phyloP scores from a whole-genome alignment of 352 stramenopile genomes.

The Phytophthora ohioensis region DNA sequence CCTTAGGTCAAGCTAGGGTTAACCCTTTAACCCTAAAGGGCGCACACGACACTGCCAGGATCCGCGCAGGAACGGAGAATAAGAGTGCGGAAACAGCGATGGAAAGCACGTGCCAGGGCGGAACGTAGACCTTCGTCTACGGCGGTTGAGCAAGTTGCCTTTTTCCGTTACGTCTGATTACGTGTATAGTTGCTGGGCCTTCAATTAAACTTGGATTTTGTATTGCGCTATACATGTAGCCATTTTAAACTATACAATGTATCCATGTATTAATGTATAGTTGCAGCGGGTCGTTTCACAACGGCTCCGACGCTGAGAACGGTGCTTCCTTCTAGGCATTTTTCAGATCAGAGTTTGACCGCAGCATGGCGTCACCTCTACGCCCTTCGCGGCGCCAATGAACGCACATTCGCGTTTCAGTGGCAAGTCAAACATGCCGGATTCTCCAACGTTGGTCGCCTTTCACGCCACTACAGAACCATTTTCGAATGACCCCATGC shows the following conservation, averaged over 20 bases:
- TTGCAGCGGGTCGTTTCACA: slow-evolving; percentile 18
- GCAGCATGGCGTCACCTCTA: slow-evolving; percentile 3
- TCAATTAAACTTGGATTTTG: background rate
- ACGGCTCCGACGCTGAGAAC: slow-evolving; percentile 23
- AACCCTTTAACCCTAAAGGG: slow-evolving; percentile 1
- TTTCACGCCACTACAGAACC: slow-evolving; percentile 25
- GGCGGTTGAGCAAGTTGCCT: slow-evolving; percentile 6
- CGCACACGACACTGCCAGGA: slow-evolving; percentile 17
- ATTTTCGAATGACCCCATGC: background rate
- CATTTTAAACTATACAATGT: slow-evolving; percentile 8
- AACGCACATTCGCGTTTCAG: slow-evolving; percentile 22
- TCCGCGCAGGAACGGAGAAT: slow-evolving; percentile 16
- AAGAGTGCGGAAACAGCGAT: slow-evolving; percentile 4
- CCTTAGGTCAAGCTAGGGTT: background rate
- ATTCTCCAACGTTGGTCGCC: slow-evolving; percentile 26
- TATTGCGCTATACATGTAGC: background rate
- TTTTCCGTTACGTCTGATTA: slow-evolving; percentile 21
- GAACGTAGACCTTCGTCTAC: slow-evolving; percentile 12
- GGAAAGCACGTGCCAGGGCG: slow-evolving; percentile 21
- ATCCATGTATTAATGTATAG: slow-evolving; percentile 6
- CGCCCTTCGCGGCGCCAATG: slow-evolving; percentile 24
- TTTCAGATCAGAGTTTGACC: slow-evolving; percentile 22
- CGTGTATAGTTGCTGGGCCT: background rate
- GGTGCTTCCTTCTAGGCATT: slow-evolving; percentile 35
- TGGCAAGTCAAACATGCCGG: slow-evolving; percentile 25